Percentiles rank a stretch among this genome's conserved stretches.
phyloP scores from a whole-genome alignment of 2,329 filamentous ascomycete genomes.

The Microcyclosporella mali region DNA sequence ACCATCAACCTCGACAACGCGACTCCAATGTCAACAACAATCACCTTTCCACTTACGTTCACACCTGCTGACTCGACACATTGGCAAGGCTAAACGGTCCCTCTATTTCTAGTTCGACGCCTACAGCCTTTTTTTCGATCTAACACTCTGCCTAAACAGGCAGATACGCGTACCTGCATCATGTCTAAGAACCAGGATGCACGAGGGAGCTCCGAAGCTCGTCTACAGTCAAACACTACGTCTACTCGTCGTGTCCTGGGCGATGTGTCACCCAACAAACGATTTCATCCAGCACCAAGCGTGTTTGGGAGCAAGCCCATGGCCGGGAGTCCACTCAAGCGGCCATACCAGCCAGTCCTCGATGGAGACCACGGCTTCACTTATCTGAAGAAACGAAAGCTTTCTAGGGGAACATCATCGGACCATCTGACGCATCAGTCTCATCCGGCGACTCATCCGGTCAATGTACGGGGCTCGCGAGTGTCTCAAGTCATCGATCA shows the following conservation, averaged over 20 bases:
- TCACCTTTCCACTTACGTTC: too few relatives aligned
- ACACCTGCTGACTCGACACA: too few relatives aligned
- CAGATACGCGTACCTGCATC: constrained; percentile 23
- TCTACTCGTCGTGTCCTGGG: constrained; percentile 22
- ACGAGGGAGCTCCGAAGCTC: constrained; percentile 1
- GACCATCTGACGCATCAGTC: not conserved
- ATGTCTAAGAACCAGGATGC: constrained; percentile 3
- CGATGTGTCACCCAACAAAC: constrained; percentile 29
- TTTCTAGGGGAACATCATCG: constrained; percentile 11
- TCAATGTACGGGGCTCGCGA: too few relatives aligned
- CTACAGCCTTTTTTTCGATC: too few relatives aligned
- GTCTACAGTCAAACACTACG: constrained; percentile 6
- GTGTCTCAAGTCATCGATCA: too few relatives aligned
- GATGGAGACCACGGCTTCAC: constrained; percentile 29
- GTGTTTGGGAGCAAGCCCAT: constrained; percentile 19
- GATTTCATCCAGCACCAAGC: constrained; percentile 10
- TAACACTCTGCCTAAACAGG: too few relatives aligned
- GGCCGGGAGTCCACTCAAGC: constrained; percentile 29
- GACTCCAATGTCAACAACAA: too few relatives aligned
- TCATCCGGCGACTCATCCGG: too few relatives aligned
- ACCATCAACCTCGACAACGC: too few relatives aligned
- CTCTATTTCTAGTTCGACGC: too few relatives aligned
- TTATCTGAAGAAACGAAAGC: constrained; percentile 30
- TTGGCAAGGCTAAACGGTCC: too few relatives aligned
- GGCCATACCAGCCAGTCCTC: constrained; percentile 26